Conservation (phyloP, 2,329 filamentous ascomycete genomes). For the Beauveria asiatica region DNA sequence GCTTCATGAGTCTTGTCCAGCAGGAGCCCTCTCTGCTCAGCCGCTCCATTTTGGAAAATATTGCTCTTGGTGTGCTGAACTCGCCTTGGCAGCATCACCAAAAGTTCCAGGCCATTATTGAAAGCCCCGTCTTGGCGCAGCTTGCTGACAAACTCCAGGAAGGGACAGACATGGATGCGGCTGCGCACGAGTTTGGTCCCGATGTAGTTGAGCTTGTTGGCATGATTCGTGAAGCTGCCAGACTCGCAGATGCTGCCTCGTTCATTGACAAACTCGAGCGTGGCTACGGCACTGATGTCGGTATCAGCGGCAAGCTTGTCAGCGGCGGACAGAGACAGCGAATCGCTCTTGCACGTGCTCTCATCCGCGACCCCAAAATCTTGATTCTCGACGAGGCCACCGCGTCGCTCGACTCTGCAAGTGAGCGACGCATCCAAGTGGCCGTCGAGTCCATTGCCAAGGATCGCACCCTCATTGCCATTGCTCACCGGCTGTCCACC, state of each 20-base stretch:
- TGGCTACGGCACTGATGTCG: constrained; percentile 45
- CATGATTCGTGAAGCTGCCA: constrained; percentile 42
- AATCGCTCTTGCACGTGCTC: constrained; percentile 48
- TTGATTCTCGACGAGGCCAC: constrained; percentile 56
- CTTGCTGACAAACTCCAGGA: constrained; percentile 43
- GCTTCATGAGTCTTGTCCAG: constrained; percentile 35
- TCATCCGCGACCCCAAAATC: constrained; percentile 48
- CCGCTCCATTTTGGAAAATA: constrained; percentile 42
- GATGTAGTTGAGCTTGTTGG: constrained; percentile 42
- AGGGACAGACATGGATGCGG: constrained; percentile 38
- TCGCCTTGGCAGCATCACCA: constrained; percentile 31
- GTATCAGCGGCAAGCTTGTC: constrained; percentile 44
- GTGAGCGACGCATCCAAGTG: constrained; percentile 45
- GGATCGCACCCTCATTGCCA: constrained; percentile 55
- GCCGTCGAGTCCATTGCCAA: constrained; percentile 37
- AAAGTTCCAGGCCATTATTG: constrained; percentile 35
- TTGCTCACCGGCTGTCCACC: constrained; percentile 55
- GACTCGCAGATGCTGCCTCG: constrained; percentile 47
- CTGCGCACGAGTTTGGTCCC: constrained; percentile 34
- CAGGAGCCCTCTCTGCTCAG: constrained; percentile 37
- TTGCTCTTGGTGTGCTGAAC: constrained; percentile 40
- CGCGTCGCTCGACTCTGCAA: constrained; percentile 49
- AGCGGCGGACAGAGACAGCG: constrained; percentile 54
- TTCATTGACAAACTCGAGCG: constrained; percentile 48
- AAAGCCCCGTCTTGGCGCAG: constrained; percentile 39